Conservation (phyloP, 129 eudicot species). For the Calendula officinalis region DNA sequence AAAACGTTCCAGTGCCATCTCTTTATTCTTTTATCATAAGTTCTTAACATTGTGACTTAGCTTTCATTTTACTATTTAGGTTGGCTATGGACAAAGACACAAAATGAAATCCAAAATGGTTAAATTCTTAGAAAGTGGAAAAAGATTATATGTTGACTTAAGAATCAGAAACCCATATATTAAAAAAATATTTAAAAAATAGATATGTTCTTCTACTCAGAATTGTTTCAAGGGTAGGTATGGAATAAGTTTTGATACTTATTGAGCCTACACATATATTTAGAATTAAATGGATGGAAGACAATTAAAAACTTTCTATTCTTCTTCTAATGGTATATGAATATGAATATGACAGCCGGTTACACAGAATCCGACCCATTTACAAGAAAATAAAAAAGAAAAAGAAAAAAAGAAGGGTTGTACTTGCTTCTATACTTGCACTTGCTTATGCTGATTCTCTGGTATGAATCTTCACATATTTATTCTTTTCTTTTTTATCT, state of each 20-base stretch:
- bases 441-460: constrained; percentile 42
- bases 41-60: constrained; percentile 4
- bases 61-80: constrained; percentile 15
- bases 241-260: constrained; percentile 61
- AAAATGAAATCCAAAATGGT: constrained; percentile 19
- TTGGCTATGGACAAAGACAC: constrained; percentile 17
- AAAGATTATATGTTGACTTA: constrained; percentile 62
- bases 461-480: constrained; percentile 45
- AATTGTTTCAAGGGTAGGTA: constrained; percentile 62
- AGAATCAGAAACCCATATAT: constrained; percentile 57
- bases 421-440: constrained; percentile 53
- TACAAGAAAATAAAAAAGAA: constrained; percentile 6
- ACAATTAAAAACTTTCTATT: constrained; percentile 38
- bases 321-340: constrained; percentile 31
- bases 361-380: constrained; percentile 34
- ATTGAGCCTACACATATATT: constrained; percentile 62
- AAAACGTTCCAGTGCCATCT: neutral
- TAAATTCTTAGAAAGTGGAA: constrained; percentile 28
- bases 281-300: constrained; percentile 50
- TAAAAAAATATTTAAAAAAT: constrained; percentile 22
- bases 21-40: constrained; percentile 2
- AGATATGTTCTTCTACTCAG: constrained; percentile 46
- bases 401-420: constrained; percentile 37
- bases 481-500: constrained; percentile 14
- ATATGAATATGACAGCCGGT: constrained; percentile 4